Conservation (phyloP, 495 filamentous ascomycete genomes). For the Tuber umbilicatum region DNA sequence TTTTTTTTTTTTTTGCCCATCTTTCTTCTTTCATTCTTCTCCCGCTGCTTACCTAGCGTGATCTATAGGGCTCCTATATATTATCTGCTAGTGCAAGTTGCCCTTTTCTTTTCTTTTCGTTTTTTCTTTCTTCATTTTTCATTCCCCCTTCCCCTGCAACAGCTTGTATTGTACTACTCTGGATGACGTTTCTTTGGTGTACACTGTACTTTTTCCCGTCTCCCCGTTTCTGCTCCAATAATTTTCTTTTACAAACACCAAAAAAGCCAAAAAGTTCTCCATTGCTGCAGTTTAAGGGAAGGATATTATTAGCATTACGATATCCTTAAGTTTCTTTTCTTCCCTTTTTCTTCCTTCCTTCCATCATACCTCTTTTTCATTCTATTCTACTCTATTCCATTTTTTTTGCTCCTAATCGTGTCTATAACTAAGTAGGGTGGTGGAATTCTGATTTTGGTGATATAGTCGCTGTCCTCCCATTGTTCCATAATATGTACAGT, state of each 20-base stretch:
- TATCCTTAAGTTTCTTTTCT: not conserved
- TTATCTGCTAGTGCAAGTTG: not conserved
- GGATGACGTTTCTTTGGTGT: not conserved
- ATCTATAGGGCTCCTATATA: not conserved
- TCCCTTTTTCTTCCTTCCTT: not conserved
- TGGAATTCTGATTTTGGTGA: not conserved
- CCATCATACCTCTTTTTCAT: not conserved
- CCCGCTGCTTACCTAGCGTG: not conserved
- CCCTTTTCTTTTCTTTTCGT: no score
- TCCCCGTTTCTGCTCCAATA: not conserved
- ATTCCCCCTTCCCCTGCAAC: not conserved
- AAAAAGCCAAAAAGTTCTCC: not conserved
- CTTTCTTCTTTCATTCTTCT: not conserved
- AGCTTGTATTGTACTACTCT: not conserved
- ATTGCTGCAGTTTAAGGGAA: not conserved
- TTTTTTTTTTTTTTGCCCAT: not conserved
- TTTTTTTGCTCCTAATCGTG: not conserved
- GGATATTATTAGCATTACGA: not conserved
- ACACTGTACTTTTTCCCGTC: not conserved
- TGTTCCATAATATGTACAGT: not conserved
- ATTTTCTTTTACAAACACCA: not conserved
- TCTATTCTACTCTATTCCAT: not conserved
- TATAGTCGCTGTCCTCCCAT: not conserved
- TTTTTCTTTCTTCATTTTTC: no score
- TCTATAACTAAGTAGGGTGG: not conserved